Percentiles rank a stretch among this genome's conserved stretches.
These are phyloP conservation scores for Aspergillus sp. DNA, from an alignment of 2,329 filamentous ascomycete species.

Conservation along the genomic window DNA sequence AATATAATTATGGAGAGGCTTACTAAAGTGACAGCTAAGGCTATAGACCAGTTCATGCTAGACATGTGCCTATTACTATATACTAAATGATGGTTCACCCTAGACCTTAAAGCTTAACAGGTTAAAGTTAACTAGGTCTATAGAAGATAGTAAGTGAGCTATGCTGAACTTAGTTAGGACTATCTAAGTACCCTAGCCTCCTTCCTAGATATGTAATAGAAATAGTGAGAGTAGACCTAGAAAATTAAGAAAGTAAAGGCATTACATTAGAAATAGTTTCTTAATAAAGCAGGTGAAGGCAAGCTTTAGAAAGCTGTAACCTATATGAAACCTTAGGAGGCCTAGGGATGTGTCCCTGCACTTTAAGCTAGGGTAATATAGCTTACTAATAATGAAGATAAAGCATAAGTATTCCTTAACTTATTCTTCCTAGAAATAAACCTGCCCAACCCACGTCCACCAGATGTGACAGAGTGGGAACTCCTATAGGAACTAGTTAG, in stretches of 20 bases:
- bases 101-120: constrained; percentile 13
- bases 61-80: constrained; percentile 9
- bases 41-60: constrained; percentile 10
- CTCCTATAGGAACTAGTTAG: constrained; percentile 13
- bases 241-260: constrained; percentile 8
- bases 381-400: constrained; percentile 12
- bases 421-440: constrained; percentile 14
- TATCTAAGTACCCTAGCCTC: constrained; percentile 1
- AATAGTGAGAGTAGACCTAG: constrained; percentile 5
- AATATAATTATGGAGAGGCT: constrained; percentile 4
- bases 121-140: constrained; percentile 10
- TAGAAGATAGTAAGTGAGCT: constrained; percentile 12
- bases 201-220: background rate
- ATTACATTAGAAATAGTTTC: constrained; percentile 13
- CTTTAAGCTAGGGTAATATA: constrained; percentile 7
- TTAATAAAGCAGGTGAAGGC: constrained; percentile 12
- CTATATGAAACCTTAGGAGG: constrained; percentile 9
- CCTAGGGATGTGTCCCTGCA: constrained; percentile 10
- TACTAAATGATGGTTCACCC: constrained; percentile 16
- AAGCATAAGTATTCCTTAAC: constrained; percentile 12
- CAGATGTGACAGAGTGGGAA: constrained; percentile 3
- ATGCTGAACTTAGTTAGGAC: constrained; percentile 2
- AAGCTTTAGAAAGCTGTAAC: constrained; percentile 13
- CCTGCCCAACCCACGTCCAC: background rate
- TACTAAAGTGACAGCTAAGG: constrained; percentile 1